A percentile compares a stretch with the other conserved stretches of the same genome.
These are phyloP conservation scores for Pestalotiopsis sp. DNA, from an alignment of 2,329 filamentous ascomycete genomes.

Conservation along the genomic window DNA sequence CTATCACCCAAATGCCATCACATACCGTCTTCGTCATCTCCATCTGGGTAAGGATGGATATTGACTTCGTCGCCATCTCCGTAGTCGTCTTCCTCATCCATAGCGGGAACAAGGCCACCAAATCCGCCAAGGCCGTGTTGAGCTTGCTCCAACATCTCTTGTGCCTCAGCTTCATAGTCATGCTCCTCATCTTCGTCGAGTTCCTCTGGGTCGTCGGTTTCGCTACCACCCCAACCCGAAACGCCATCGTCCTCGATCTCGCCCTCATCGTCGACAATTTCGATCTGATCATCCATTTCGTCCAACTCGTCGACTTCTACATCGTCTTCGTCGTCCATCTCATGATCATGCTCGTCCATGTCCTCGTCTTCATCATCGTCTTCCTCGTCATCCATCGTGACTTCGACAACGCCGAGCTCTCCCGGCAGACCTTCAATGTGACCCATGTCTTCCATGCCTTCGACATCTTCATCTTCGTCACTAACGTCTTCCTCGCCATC, in stretches of 20 bases:
- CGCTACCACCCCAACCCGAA: constrained; percentile 61
- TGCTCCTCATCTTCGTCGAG: constrained; percentile 54
- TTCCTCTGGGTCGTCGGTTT: constrained; percentile 58
- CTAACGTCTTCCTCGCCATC: constrained; percentile 88
- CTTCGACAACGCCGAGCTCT: constrained; percentile 66
- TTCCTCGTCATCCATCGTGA: constrained; percentile 74
- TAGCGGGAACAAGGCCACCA: constrained; percentile 58
- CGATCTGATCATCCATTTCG: constrained; percentile 52
- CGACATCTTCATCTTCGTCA: constrained; percentile 83
- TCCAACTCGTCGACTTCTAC: constrained; percentile 53
- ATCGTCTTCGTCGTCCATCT: constrained; percentile 58
- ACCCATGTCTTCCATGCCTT: constrained; percentile 66
- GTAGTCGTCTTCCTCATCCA: constrained; percentile 57
- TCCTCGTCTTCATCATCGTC: constrained; percentile 66
- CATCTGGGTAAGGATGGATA: constrained; percentile 55
- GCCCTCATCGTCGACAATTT: constrained; percentile 67
- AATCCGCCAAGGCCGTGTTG: constrained; percentile 43
- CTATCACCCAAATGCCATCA: constrained; percentile 32
- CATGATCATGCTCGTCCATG: constrained; percentile 60
- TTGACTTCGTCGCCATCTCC: constrained; percentile 56
- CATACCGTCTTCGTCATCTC: constrained; percentile 60
- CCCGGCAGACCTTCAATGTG: constrained; percentile 76
- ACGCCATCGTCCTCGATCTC: constrained; percentile 63
- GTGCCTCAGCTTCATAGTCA: constrained; percentile 57
- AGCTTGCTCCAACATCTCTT: constrained; percentile 54